Evolutionary conservation across 371 early-diverging fungal species (phyloP).

Genomic region (Syncephalastrum contaminatum): DNA sequence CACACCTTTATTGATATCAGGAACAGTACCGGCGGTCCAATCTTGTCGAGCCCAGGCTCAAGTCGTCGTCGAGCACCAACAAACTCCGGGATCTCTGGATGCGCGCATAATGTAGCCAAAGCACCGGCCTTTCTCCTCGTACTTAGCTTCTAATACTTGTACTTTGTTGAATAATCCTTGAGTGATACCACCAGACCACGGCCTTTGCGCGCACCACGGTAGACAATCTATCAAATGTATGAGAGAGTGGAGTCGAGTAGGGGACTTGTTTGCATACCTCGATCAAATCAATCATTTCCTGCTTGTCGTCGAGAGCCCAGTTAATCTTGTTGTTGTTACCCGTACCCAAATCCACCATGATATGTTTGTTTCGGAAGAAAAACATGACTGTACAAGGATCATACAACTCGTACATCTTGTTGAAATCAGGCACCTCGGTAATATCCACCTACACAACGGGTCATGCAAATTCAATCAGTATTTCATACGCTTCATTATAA

Average conservation of each 20-base stretch:
- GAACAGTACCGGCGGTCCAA: slow-evolving; percentile 17
- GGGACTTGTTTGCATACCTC: slow-evolving; percentile 65
- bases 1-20: slow-evolving; percentile 6
- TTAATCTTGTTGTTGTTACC: slow-evolving; percentile 99
- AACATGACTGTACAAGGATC: slow-evolving; percentile 96
- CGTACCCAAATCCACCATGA: slow-evolving; percentile 97
- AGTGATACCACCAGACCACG: slow-evolving; percentile 93
- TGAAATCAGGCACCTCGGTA: slow-evolving; percentile 88
- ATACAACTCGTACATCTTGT: slow-evolving; percentile 96
- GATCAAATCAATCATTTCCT: slow-evolving; percentile 85
- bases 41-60: slow-evolving; percentile 12
- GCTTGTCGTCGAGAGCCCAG: slow-evolving; percentile 90
- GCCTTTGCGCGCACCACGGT: slow-evolving; percentile 92
- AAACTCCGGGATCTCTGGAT: slow-evolving; percentile 13
- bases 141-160: slow-evolving; percentile 72
- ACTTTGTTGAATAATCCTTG: slow-evolving; percentile 96
- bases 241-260: neutral
- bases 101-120: slow-evolving; percentile 2
- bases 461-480: neutral
- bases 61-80: slow-evolving; percentile 11
- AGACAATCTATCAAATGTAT: slow-evolving; percentile 62
- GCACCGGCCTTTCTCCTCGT: too few relatives aligned
- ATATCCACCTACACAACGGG: slow-evolving; percentile 61
- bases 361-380: slow-evolving; percentile 96
- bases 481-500: neutral